Conservation (phyloP, 2,329 filamentous ascomycete species). For the Aspergillus spinulosporus region DNA sequence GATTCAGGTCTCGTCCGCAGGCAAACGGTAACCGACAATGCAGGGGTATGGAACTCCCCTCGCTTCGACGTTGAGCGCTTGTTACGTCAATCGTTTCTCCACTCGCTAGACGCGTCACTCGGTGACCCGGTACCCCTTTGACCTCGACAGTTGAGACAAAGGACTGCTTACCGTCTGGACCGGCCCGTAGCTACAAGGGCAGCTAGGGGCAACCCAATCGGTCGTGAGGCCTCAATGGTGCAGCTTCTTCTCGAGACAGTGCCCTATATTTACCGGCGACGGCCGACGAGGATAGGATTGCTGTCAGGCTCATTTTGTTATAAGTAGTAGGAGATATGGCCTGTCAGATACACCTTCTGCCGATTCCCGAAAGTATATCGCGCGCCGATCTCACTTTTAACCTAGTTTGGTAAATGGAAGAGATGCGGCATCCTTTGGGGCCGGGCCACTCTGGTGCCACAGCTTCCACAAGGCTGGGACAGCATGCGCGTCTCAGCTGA, state of each 20-base stretch:
- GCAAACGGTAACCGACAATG: conserved; percentile 3
- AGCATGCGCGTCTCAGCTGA: not conserved
- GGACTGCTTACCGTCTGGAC: not conserved
- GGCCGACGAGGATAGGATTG: too few species aligned
- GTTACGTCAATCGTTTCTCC: not conserved
- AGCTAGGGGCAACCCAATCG: not conserved
- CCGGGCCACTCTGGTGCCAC: too few species aligned
- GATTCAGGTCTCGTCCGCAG: not conserved
- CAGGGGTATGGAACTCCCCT: conserved; percentile 2
- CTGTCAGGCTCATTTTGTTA: not conserved
- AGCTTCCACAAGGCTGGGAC: not conserved
- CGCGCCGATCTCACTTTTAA: not conserved
- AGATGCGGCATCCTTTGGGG: not conserved
- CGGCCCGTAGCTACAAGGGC: not conserved
- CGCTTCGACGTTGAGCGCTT: not conserved
- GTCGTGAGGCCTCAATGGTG: conserved; percentile 1
- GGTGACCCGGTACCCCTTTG: not conserved
- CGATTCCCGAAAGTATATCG: not conserved
- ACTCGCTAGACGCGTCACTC: not conserved
- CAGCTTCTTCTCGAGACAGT: not conserved
- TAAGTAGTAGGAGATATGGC: not conserved
- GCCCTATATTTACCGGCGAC: not conserved
- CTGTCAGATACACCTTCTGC: not conserved
- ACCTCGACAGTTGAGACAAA: not conserved
- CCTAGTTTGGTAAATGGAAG: not conserved